Evolutionary conservation across 352 stramenopile genomes (phyloP), one percentile per base, ranked within the genome.

Genomic region (Phytopythium helicoides): DNA sequence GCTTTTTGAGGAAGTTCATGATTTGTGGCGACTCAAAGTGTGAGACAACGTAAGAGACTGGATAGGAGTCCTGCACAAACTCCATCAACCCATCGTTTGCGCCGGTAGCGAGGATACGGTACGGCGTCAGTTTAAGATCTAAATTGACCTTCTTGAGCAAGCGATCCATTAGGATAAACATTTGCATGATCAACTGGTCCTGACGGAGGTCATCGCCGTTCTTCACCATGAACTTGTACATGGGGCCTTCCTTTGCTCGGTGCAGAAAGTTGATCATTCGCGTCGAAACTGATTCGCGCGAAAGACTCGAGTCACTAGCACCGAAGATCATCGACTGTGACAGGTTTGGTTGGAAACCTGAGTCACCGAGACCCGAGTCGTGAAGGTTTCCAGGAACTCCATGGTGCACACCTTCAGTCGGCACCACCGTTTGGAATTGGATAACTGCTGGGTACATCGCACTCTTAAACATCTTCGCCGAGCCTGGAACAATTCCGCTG

Each of bases 171-270:
- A 99, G 75, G 48, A 97, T 96, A 53, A 99, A 98, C 91, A 99
- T 98, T 79, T 99, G 98, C 66, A 99, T 99, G 48, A 99, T 97
- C 47, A 99, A 80, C 72, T 99, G 97, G 75, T 99, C 98, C 77
- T 99, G 98, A 8, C 97, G 83, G 41, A 99, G 68, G 75, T 99
- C 98, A 74, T 99, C 98, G 25, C 98, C 98, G 46, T 97, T 98
- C 78, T 99, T 99, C 47, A 99, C 96, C 76, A 99, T 99, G 23
- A 99, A 95, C 66, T 97, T 97, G 79, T 97, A 98, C 58, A 86
- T 77, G 2, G 86, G 83, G 2, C 86, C 86, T 69, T 95, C 86
- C 36, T 87, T 87, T 35, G 90, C 81, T 33, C 84, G 73, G 36
- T 89, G 85, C 47, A 90, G 52, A 44, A 86, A 89, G 40, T 86